A percentile compares a stretch with the other conserved stretches of the same genome.
Conservation (phyloP, 2,329 filamentous ascomycete genomes). For the Tolypocladium ophioglossoides region DNA sequence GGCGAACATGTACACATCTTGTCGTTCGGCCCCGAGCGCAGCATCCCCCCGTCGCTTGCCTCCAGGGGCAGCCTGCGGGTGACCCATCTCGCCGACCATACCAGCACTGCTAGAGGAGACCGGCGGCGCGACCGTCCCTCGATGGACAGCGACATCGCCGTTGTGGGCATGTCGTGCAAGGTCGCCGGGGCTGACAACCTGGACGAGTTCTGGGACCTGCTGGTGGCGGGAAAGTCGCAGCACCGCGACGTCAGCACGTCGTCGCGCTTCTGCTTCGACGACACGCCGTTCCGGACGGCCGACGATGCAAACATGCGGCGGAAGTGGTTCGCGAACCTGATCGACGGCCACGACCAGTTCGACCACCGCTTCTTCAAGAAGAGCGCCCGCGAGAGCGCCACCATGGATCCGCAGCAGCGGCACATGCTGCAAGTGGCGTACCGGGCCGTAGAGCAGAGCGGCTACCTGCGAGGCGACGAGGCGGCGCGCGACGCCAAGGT, state of each 20-base stretch:
- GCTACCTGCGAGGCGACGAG: conserved; percentile 6
- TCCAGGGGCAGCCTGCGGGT: conserved; percentile 11
- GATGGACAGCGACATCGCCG: conserved; percentile 16
- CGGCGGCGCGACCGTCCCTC: not conserved
- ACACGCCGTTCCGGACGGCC: not conserved
- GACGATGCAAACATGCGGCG: not conserved
- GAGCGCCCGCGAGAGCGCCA: conserved; percentile 20
- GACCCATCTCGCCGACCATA: conserved; percentile 6
- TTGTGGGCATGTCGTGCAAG: conserved; percentile 27
- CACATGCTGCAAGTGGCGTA: conserved; percentile 28
- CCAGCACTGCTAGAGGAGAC: not conserved
- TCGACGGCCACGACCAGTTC: conserved; percentile 16
- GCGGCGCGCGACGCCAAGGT: not conserved
- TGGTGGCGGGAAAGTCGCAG: conserved; percentile 6
- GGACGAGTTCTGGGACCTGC: conserved; percentile 21
- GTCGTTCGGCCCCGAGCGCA: conserved; percentile 25
- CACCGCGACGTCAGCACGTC: not conserved
- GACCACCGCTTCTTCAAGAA: conserved; percentile 31
- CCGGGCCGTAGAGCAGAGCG: conserved; percentile 22
- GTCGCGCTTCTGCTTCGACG: not conserved
- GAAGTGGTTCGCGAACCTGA: conserved; percentile 13
- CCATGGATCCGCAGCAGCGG: conserved; percentile 30
- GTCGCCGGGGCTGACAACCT: conserved; percentile 24
- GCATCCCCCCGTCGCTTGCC: conserved; percentile 20
- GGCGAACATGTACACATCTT: conserved; percentile 10